Conservation (phyloP, 257 asterid genomes). For the Osmanthus fragrans region DNA sequence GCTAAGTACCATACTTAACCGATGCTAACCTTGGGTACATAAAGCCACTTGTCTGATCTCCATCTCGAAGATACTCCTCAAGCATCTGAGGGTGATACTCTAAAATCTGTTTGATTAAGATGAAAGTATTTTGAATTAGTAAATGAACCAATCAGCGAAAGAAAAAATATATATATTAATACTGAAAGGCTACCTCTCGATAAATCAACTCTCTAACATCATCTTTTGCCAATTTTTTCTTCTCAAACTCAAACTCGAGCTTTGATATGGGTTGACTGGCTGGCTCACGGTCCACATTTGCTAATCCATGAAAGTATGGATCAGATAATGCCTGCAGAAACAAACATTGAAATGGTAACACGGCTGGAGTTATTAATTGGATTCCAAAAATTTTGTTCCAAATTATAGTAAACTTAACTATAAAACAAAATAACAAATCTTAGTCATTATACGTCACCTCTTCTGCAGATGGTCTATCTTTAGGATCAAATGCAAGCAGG, state of each 20-base stretch:
- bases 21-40: conserved; percentile 92
- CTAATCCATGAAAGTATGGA: conserved; percentile 75
- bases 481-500: conserved; percentile 91
- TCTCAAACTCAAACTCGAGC: conserved; percentile 93
- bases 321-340: conserved; percentile 69
- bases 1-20: conserved; percentile 1
- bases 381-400: not conserved
- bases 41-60: conserved; percentile 91
- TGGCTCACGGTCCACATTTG: conserved; percentile 93
- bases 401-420: not conserved
- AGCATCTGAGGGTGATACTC: conserved; percentile 99
- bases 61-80: conserved; percentile 82
- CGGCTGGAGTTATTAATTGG: not conserved
- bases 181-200: conserved; percentile 49
- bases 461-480: conserved; percentile 92
- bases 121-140: conserved; percentile 10
- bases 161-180: not conserved
- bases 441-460: conserved; percentile 48
- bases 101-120: conserved; percentile 62
- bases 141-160: conserved; percentile 8
- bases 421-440: conserved; percentile 5
- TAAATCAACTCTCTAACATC: conserved; percentile 94
- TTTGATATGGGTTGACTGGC: conserved; percentile 81
- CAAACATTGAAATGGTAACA: conserved; percentile 12
- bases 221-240: conserved; percentile 83